Percentiles rank a stretch among this genome's conserved stretches.
Conservation (phyloP, 192 early-diverging fungal genomes). For the Chytriomyces hyalinus region DNA sequence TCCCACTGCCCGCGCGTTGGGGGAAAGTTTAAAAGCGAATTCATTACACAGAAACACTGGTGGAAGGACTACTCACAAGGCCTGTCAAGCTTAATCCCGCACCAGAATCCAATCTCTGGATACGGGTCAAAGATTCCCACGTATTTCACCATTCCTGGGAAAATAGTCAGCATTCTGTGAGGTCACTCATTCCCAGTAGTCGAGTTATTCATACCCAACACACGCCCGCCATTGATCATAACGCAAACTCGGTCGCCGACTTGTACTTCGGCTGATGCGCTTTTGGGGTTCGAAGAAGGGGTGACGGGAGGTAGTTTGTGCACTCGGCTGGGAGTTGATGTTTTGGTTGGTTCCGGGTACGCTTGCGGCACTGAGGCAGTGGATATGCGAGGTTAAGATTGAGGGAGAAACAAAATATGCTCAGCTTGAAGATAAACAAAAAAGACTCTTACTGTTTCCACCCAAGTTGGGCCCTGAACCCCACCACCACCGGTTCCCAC, state of each 20-base stretch:
- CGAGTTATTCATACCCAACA: slow-evolving; percentile 29
- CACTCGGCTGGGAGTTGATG: not conserved
- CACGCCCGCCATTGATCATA: slow-evolving; percentile 39
- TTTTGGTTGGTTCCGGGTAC: not conserved
- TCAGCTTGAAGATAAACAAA: not conserved
- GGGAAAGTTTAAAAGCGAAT: not conserved
- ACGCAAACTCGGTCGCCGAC: slow-evolving; percentile 48
- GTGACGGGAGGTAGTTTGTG: no score
- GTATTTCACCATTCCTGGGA: slow-evolving; percentile 46
- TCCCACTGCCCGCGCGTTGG: slow-evolving; percentile 37
- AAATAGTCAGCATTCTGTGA: not conserved
- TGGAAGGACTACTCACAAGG: slow-evolving; percentile 31
- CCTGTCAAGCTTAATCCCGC: slow-evolving; percentile 49
- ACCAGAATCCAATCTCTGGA: slow-evolving; percentile 50
- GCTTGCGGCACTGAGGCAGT: no score
- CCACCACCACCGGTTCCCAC: slow-evolving; percentile 60
- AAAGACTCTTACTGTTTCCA: slow-evolving; percentile 45
- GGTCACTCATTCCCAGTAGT: no score
- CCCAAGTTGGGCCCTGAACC: slow-evolving; percentile 48
- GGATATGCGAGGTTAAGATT: no score
- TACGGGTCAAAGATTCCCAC: slow-evolving; percentile 48
- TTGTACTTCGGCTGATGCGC: slow-evolving; percentile 20
- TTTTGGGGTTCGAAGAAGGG: not conserved
- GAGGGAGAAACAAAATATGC: no score
- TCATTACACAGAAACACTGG: not conserved